Evolutionary conservation across 169 alveolate species (phyloP).

Genomic region (Haemoproteus tartakovskyi): DNA sequence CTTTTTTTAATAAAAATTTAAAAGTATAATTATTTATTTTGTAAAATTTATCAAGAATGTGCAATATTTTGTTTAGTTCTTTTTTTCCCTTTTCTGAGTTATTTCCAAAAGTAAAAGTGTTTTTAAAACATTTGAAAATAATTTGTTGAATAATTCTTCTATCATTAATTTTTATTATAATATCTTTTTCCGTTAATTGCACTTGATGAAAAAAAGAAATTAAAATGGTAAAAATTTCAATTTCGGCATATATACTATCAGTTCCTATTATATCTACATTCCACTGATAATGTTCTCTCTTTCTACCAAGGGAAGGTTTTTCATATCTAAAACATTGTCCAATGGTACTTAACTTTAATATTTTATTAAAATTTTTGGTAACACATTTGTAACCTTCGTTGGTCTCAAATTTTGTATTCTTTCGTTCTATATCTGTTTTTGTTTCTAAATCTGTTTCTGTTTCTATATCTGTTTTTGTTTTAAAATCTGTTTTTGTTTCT

Average conservation of each 20-base stretch:
- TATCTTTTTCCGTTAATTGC: slow-evolving; percentile 4
- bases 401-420: no score
- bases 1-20: slow-evolving; percentile 15
- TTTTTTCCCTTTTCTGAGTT: no score
- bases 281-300: slow-evolving; percentile 80
- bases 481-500: no score
- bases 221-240: slow-evolving; percentile 14
- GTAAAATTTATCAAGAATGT: slow-evolving; percentile 26
- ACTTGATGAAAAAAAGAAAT: slow-evolving; percentile 14
- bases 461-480: no score
- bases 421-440: no score
- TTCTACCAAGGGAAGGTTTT: slow-evolving; percentile 64
- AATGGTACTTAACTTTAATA: slow-evolving; percentile 36
- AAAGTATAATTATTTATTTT: slow-evolving; percentile 5
- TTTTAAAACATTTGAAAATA: slow-evolving; percentile 5
- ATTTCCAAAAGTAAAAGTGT: no score
- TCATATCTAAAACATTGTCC: slow-evolving; percentile 70
- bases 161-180: slow-evolving; percentile 40
- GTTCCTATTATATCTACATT: slow-evolving; percentile 72
- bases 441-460: no score
- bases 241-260: slow-evolving; percentile 17
- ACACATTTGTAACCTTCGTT: neutral
- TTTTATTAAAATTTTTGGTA: slow-evolving; percentile 1
- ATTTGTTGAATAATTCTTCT: slow-evolving; percentile 9
- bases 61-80: neutral